A percentile compares a stretch with the other conserved stretches of the same genome.
Evolutionary conservation across 495 filamentous ascomycete species (phyloP).

Genomic region (Extremus antarcticus): DNA sequence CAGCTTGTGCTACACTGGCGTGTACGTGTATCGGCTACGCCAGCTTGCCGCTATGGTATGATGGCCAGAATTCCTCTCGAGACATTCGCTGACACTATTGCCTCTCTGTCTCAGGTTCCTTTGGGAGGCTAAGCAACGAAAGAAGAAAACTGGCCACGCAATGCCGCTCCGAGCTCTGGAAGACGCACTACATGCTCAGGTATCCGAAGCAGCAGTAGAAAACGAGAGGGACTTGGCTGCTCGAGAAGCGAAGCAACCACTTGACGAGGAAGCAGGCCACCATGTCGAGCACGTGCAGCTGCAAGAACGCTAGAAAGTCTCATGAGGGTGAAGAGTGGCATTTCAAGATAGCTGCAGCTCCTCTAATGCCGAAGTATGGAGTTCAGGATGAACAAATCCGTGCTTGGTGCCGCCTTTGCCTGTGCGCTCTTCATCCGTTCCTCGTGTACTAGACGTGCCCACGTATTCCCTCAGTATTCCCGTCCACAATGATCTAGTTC

Average conservation of each 20-base stretch:
- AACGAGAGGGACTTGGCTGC: background rate
- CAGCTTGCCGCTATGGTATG: background rate
- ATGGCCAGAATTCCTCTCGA: no score
- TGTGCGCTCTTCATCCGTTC: no score
- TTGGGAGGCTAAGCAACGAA: background rate
- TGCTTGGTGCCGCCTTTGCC: no score
- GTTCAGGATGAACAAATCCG: no score
- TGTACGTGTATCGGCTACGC: background rate
- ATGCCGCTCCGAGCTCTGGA: conserved; percentile 4
- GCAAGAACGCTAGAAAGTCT: background rate
- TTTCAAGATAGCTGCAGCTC: no score
- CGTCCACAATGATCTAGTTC: no score
- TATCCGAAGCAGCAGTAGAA: conserved; percentile 1
- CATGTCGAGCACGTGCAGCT: background rate
- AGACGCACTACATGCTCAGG: conserved; percentile 7
- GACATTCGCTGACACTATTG: no score
- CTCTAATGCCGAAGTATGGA: no score
- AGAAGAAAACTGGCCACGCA: conserved; percentile 12
- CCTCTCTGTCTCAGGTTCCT: no score
- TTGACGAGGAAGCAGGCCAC: background rate
- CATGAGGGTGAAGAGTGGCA: no score
- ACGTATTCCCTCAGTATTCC: no score
- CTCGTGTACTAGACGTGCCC: no score
- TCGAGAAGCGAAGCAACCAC: conserved; percentile 1
- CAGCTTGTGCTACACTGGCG: conserved; percentile 6